These are phyloP conservation scores for Phytophthora pistaciae DNA, from an alignment of 352 stramenopile genomes.

Conservation along the genomic window DNA sequence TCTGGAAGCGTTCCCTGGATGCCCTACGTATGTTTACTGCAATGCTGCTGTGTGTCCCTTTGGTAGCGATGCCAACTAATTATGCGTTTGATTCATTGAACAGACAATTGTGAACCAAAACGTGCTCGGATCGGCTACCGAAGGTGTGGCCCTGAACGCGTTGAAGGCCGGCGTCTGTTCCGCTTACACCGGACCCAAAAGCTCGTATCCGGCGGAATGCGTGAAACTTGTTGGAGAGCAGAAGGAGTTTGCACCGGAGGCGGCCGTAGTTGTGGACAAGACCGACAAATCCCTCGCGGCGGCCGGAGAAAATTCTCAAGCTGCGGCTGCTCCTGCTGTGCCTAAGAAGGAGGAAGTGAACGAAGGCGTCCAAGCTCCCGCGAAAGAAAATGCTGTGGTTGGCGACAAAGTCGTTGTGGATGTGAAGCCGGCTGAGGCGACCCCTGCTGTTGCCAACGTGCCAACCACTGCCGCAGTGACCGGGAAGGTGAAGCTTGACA, in stretches of 20 bases:
- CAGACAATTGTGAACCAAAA: conserved; percentile 72
- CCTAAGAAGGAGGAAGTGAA: conserved; percentile 12
- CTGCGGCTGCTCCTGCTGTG: neutral
- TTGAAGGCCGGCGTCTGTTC: conserved; percentile 69
- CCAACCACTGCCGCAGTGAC: conserved; percentile 6
- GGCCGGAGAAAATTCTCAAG: conserved; percentile 21
- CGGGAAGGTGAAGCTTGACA: conserved; percentile 70
- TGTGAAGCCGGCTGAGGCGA: conserved; percentile 48
- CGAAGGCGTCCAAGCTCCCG: conserved; percentile 14
- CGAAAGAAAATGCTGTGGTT: conserved; percentile 24
- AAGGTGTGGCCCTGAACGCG: conserved; percentile 69
- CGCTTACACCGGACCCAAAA: conserved; percentile 72
- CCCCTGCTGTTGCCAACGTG: conserved; percentile 9
- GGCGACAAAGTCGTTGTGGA: conserved; percentile 41
- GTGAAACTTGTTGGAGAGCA: conserved; percentile 63
- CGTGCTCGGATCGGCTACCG: conserved; percentile 63
- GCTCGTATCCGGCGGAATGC: conserved; percentile 70
- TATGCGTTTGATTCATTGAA: neutral
- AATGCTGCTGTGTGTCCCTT: neutral
- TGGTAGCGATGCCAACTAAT: conserved; percentile 2
- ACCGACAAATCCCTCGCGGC: conserved; percentile 25
- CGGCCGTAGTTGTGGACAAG: conserved; percentile 18
- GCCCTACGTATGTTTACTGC: conserved; percentile 66
- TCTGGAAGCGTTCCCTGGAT: conserved; percentile 68
- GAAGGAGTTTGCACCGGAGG: conserved; percentile 57